Conservation (phyloP, 768 basidiomycete species). For the Tulasnella sp. region DNA sequence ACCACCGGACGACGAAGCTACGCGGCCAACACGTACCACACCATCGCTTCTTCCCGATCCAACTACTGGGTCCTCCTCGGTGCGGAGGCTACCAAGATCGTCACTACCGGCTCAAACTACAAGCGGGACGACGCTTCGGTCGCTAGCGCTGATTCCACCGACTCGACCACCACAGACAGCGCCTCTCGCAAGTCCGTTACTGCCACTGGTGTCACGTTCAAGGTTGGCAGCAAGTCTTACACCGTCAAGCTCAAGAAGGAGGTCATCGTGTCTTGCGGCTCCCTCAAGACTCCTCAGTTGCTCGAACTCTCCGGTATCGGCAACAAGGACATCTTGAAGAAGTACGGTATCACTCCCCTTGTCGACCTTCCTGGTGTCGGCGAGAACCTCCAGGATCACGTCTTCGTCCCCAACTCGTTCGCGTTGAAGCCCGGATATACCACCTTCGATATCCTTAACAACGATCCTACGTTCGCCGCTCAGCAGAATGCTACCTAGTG, state of each 20-base stretch:
- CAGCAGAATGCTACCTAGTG: background rate
- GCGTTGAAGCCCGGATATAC: background rate
- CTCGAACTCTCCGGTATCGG: conserved; percentile 64
- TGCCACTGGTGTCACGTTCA: conserved; percentile 40
- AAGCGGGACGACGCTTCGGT: background rate
- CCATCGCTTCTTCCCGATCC: background rate
- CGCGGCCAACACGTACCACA: conserved; percentile 2
- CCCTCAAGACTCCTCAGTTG: conserved; percentile 39
- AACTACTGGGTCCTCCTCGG: background rate
- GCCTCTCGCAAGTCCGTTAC: background rate
- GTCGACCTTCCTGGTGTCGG: conserved; percentile 59
- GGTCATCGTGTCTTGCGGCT: conserved; percentile 37
- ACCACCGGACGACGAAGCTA: conserved; percentile 7
- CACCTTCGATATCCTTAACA: conserved; percentile 8
- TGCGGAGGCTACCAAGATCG: conserved; percentile 1
- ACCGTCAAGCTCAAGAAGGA: conserved; percentile 35
- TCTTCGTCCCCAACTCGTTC: conserved; percentile 5
- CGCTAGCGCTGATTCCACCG: background rate
- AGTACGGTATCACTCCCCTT: conserved; percentile 36
- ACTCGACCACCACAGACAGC: background rate
- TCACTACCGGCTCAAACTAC: background rate
- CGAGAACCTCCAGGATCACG: conserved; percentile 10
- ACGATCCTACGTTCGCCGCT: background rate
- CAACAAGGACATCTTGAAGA: conserved; percentile 34
- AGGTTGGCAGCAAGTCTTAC: conserved; percentile 23